A percentile compares a stretch with the other conserved stretches of the same genome.
Conservation (phyloP, 2,329 filamentous ascomycete genomes). For the Hymenoscyphus albidus region DNA sequence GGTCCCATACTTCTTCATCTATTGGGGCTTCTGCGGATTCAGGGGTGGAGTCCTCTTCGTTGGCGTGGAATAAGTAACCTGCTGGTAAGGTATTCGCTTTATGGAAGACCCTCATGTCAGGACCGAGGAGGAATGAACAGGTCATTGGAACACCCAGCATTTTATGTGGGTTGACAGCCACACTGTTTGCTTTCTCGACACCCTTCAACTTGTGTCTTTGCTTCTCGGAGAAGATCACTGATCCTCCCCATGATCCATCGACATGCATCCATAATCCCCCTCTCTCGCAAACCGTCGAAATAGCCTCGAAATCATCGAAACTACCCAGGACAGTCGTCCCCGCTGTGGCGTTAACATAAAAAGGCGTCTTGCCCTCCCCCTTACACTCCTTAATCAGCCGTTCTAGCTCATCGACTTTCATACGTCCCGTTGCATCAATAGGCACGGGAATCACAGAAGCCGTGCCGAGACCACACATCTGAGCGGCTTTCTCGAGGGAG, state of each 20-base stretch:
- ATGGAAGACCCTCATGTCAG: constrained; percentile 74
- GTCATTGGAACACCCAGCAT: constrained; percentile 92
- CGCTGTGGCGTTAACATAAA: constrained; percentile 94
- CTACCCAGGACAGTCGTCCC: constrained; percentile 91
- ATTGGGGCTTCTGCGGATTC: constrained; percentile 37
- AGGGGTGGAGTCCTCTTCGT: constrained; percentile 35
- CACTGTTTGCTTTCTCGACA: constrained; percentile 68
- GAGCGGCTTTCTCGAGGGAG: constrained; percentile 90
- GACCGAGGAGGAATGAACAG: constrained; percentile 81
- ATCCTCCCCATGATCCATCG: constrained; percentile 87
- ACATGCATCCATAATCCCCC: constrained; percentile 87
- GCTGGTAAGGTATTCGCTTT: constrained; percentile 81
- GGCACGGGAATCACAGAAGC: constrained; percentile 69
- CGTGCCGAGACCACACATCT: constrained; percentile 80
- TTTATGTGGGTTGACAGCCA: constrained; percentile 93
- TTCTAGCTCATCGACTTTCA: constrained; percentile 65
- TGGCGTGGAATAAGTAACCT: constrained; percentile 75
- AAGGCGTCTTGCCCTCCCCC: constrained; percentile 68
- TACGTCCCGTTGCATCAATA: constrained; percentile 68
- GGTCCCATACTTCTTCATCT: constrained; percentile 67
- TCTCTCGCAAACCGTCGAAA: constrained; percentile 66
- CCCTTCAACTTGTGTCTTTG: constrained; percentile 66
- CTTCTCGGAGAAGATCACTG: constrained; percentile 69
- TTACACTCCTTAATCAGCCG: constrained; percentile 59
- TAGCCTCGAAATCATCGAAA: constrained; percentile 73